Evolutionary conservation across 2,329 filamentous ascomycete genomes (phyloP).

Genomic region (Rhynchosporium graminicola): DNA sequence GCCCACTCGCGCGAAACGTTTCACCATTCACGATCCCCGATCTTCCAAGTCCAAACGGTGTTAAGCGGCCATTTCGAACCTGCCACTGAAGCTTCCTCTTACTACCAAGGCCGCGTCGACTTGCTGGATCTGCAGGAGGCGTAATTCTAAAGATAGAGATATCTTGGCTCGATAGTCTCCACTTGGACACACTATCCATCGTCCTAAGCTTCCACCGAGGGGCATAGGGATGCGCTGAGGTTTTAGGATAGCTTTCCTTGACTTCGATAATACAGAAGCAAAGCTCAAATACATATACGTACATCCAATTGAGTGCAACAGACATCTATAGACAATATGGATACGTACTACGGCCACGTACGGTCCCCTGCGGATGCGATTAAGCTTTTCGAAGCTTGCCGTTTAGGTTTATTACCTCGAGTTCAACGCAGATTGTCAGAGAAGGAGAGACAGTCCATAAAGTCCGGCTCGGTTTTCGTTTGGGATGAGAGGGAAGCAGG

Average conservation of each 20-base stretch:
- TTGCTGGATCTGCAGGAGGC: constrained; percentile 14
- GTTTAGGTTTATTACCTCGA: constrained; percentile 82
- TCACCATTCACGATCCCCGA: constrained; percentile 24
- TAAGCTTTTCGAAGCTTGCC: constrained; percentile 96
- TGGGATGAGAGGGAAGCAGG: constrained; percentile 99
- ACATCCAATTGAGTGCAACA: constrained; percentile 21
- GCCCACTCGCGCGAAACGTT: constrained; percentile 33
- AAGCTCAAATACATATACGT: neutral
- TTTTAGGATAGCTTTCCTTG: constrained; percentile 5
- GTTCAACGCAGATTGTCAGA: constrained; percentile 96
- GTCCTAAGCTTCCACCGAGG: neutral
- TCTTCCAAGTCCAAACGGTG: constrained; percentile 22
- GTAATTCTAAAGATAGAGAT: constrained; percentile 8
- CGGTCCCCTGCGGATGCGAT: constrained; percentile 96
- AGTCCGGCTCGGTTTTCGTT: constrained; percentile 97
- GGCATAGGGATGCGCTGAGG: constrained; percentile 14
- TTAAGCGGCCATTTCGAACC: constrained; percentile 9
- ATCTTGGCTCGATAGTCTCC: neutral
- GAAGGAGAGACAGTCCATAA: constrained; percentile 94
- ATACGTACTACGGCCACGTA: constrained; percentile 94
- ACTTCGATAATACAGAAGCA: constrained; percentile 3
- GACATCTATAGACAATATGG: constrained; percentile 60
- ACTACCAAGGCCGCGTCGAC: constrained; percentile 23
- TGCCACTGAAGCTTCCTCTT: constrained; percentile 30
- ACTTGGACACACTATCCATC: neutral